These are phyloP conservation scores for Neurospora tetrasperma DNA, from an alignment of 495 filamentous ascomycete species.

Conservation along the genomic window DNA sequence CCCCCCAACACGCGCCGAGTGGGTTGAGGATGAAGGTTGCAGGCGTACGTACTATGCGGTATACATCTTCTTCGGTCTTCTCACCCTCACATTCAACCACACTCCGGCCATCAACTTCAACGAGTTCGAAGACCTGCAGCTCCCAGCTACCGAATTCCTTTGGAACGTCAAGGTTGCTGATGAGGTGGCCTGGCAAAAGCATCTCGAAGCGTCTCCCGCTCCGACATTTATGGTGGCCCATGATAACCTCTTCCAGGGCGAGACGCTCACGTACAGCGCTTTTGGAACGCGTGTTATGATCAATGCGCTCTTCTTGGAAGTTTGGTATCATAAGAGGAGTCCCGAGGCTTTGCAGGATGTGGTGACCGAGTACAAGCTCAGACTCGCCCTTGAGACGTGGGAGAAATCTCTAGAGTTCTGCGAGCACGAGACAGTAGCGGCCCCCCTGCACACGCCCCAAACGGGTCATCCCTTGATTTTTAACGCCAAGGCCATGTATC, in stretches of 20 bases:
- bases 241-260: slow-evolving; percentile 88
- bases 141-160: slow-evolving; percentile 87
- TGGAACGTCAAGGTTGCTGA: slow-evolving; percentile 83
- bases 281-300: slow-evolving; percentile 98
- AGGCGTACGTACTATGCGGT: slow-evolving; percentile 97
- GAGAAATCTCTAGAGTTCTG: slow-evolving; percentile 90
- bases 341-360: slow-evolving; percentile 93
- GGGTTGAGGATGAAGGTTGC: slow-evolving; percentile 95
- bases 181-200: slow-evolving; percentile 74
- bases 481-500: slow-evolving; percentile 96
- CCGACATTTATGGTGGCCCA: slow-evolving; percentile 89
- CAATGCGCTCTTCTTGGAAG: slow-evolving; percentile 95
- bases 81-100: slow-evolving; percentile 96
- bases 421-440: slow-evolving; percentile 82
- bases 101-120: slow-evolving; percentile 95
- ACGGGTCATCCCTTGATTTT: slow-evolving; percentile 98
- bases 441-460: slow-evolving; percentile 87
- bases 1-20: slow-evolving; percentile 72
- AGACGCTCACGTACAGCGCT: slow-evolving; percentile 85
- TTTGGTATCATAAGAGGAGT: slow-evolving; percentile 97
- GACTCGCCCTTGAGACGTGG: slow-evolving; percentile 94
- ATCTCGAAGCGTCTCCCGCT: slow-evolving; percentile 54
- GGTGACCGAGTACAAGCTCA: slow-evolving; percentile 95
- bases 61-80: slow-evolving; percentile 95
- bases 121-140: slow-evolving; percentile 85